Percentiles rank a stretch among this genome's conserved stretches.
phyloP scores from a whole-genome alignment of 345 rosid genomes.

The Combretum micranthum region DNA sequence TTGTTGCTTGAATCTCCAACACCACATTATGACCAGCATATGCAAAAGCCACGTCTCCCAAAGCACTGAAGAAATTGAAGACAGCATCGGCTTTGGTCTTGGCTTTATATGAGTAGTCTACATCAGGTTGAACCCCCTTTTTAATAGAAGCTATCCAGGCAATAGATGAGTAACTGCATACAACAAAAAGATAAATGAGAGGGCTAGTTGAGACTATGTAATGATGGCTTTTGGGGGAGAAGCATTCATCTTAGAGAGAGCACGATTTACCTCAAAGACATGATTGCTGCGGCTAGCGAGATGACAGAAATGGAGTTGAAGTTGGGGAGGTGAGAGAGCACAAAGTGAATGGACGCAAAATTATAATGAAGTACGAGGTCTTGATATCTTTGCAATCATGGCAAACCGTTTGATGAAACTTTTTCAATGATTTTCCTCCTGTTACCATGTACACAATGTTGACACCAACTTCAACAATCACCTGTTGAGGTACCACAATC shows the following conservation, averaged over 20 bases:
- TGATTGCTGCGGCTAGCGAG: conserved; percentile 84
- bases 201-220: neutral
- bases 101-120: conserved; percentile 46
- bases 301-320: conserved; percentile 55
- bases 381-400: conserved; percentile 37
- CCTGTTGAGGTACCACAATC: conserved; percentile 76
- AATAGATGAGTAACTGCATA: conserved; percentile 59
- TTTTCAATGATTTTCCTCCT: conserved; percentile 74
- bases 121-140: conserved; percentile 39
- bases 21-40: conserved; percentile 85
- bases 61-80: conserved; percentile 57
- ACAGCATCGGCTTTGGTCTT: conserved; percentile 22
- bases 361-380: conserved; percentile 58
- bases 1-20: conserved; percentile 86
- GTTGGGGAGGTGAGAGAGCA: conserved; percentile 70
- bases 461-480: conserved; percentile 59
- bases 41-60: conserved; percentile 79
- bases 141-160: conserved; percentile 50
- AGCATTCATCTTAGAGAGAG: neutral
- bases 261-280: conserved; percentile 53
- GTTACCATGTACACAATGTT: conserved; percentile 78
- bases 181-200: neutral
- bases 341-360: conserved; percentile 64
- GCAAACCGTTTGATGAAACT: conserved; percentile 47
- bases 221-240: neutral